phyloP scores from a whole-genome alignment of 441 rosid genomes.

The Gossypium armourianum region DNA sequence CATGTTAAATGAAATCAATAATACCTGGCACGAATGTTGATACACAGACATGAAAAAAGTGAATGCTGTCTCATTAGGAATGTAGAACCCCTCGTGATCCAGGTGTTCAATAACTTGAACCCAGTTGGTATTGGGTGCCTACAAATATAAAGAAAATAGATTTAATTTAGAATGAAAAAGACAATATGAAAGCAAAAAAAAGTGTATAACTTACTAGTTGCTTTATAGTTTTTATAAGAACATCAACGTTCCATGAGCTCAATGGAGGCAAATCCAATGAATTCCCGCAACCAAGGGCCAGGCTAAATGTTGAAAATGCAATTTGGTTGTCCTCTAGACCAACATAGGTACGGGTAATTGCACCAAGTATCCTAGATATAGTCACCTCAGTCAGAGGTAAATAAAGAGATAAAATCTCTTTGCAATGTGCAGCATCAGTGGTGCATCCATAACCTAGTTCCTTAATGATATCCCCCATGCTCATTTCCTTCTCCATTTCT shows the following conservation, averaged over 20 bases:
- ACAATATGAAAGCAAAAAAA: slow-evolving; percentile 1
- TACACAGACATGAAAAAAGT: slow-evolving; percentile 67
- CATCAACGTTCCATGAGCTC: slow-evolving; percentile 66
- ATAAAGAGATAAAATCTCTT: slow-evolving; percentile 63
- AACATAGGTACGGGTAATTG: slow-evolving; percentile 39
- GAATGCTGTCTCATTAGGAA: slow-evolving; percentile 77
- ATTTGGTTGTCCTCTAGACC: slow-evolving; percentile 59
- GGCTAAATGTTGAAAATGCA: slow-evolving; percentile 53
- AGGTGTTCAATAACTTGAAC: slow-evolving; percentile 58
- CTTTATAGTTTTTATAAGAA: slow-evolving; percentile 63
- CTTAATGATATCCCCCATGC: slow-evolving; percentile 65
- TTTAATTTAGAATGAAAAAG: slow-evolving; percentile 2
- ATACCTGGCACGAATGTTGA: slow-evolving; percentile 72
- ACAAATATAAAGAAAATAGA: background rate
- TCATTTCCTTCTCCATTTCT: slow-evolving; percentile 74
- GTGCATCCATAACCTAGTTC: slow-evolving; percentile 92
- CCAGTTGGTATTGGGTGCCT: slow-evolving; percentile 89
- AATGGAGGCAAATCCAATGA: slow-evolving; percentile 44
- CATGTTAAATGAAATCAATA: background rate
- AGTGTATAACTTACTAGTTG: slow-evolving; percentile 53
- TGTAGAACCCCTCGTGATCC: slow-evolving; percentile 78
- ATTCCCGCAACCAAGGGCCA: slow-evolving; percentile 60
- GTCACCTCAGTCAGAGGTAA: slow-evolving; percentile 61
- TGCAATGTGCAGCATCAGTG: slow-evolving; percentile 55
- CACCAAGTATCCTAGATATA: slow-evolving; percentile 61